A percentile compares a stretch with the other conserved stretches of the same genome.
Conservation (phyloP, 441 rosid genomes). For the Monsonia emarginata region DNA sequence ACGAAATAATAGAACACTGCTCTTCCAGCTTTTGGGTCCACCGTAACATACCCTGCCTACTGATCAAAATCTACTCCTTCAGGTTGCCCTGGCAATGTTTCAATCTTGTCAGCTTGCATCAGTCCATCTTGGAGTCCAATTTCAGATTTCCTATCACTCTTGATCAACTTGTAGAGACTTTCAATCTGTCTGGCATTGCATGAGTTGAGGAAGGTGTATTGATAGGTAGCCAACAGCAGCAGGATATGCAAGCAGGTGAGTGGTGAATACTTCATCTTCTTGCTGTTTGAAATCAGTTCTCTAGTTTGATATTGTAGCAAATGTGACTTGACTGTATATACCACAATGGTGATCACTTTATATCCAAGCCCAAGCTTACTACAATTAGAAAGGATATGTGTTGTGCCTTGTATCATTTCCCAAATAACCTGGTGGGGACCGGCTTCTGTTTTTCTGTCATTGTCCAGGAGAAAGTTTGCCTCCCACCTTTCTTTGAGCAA, state of each 20-base stretch:
- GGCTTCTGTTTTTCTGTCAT: not conserved
- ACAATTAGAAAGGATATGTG: too few relatives aligned
- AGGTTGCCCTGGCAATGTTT: conserved; percentile 33
- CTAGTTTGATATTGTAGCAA: not conserved
- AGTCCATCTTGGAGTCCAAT: conserved; percentile 23
- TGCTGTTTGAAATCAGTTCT: not conserved
- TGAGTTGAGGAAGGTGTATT: not conserved
- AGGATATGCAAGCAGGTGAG: not conserved
- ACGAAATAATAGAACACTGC: conserved; percentile 36
- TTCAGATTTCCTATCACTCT: conserved; percentile 18
- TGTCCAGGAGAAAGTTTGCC: not conserved
- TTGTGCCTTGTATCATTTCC: not conserved
- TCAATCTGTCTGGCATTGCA: conserved; percentile 25
- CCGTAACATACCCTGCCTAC: conserved; percentile 34
- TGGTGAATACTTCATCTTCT: not conserved
- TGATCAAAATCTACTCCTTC: conserved; percentile 31
- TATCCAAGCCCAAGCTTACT: not conserved
- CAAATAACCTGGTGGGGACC: not conserved
- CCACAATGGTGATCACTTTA: not conserved
- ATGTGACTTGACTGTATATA: too few relatives aligned
- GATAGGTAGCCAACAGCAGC: not conserved
- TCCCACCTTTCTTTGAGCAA: not conserved
- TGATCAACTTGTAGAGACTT: conserved; percentile 24
- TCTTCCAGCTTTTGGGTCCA: conserved; percentile 29
- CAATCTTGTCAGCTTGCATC: conserved; percentile 27